phyloP scores from a whole-genome alignment of 768 basidiomycete genomes.

The Peribolospora baueri region DNA sequence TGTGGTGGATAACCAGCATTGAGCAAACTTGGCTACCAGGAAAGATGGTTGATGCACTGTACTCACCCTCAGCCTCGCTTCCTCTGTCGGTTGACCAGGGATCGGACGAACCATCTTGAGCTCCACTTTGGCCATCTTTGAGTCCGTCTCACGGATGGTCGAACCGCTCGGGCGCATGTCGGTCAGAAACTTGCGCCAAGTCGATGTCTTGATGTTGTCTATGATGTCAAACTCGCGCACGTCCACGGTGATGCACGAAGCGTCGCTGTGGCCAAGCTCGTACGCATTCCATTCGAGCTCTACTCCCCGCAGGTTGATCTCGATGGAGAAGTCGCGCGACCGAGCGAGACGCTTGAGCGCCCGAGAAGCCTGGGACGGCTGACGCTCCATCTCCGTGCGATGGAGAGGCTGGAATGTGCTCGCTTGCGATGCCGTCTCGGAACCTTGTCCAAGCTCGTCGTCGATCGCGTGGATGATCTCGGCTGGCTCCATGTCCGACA shows the following conservation, averaged over 20 bases:
- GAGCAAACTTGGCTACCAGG: not conserved
- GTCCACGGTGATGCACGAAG: conserved; percentile 40
- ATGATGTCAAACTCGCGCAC: conserved; percentile 62
- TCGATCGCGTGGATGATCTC: conserved; percentile 77
- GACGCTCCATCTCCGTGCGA: too few species aligned
- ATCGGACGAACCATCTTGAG: conserved; percentile 37
- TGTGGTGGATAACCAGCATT: conserved; percentile 15
- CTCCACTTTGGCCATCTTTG: conserved; percentile 79
- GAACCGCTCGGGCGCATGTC: conserved; percentile 60
- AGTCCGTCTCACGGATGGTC: conserved; percentile 68
- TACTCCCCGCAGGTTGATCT: conserved; percentile 46
- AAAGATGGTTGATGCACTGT: not conserved
- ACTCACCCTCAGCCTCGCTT: conserved; percentile 52
- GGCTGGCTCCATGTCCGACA: conserved; percentile 43
- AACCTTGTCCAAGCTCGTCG: conserved; percentile 54
- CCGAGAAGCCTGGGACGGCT: too few species aligned
- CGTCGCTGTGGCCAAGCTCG: conserved; percentile 22
- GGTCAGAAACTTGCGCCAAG: conserved; percentile 93
- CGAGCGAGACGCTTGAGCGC: conserved; percentile 27
- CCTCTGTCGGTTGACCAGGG: conserved; percentile 40
- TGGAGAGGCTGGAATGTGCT: not conserved
- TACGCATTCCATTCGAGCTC: conserved; percentile 32
- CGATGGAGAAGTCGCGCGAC: conserved; percentile 56
- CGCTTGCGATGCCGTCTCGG: conserved; percentile 27
- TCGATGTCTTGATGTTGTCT: conserved; percentile 93